phyloP scores from a whole-genome alignment of 495 filamentous ascomycete genomes.

The Platismatia glauca region DNA sequence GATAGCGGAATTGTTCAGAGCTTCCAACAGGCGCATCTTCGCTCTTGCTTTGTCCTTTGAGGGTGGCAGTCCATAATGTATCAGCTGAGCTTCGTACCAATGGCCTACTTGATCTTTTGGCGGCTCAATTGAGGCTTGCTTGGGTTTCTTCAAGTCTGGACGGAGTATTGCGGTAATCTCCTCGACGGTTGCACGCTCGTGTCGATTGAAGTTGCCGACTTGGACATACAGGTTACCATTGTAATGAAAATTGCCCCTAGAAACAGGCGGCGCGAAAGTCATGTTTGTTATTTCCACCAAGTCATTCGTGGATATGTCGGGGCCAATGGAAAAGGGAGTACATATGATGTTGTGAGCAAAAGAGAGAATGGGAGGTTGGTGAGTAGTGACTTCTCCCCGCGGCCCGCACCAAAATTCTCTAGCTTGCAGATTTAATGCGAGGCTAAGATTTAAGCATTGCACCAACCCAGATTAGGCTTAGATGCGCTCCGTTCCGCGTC shows the following conservation, averaged over 20 bases:
- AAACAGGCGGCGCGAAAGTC: constrained; percentile 26
- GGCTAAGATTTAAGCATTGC: no score
- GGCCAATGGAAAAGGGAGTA: no score
- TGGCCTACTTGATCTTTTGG: constrained; percentile 42
- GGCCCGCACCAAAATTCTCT: no score
- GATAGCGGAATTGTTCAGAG: constrained; percentile 37
- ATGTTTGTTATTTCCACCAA: constrained; percentile 9
- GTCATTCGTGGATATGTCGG: background rate
- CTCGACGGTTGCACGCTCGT: constrained; percentile 39
- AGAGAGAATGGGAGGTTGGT: no score
- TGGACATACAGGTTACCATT: constrained; percentile 41
- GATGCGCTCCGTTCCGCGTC: no score
- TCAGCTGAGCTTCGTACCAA: constrained; percentile 50
- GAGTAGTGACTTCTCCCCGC: no score
- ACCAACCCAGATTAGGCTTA: no score
- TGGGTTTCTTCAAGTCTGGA: constrained; percentile 22
- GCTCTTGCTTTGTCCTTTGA: constrained; percentile 48
- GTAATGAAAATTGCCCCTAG: constrained; percentile 27
- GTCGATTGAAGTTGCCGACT: constrained; percentile 38
- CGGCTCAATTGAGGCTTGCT: constrained; percentile 17
- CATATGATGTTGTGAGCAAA: no score
- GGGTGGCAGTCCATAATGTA: constrained; percentile 47
- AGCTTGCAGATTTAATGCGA: no score
- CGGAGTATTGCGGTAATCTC: constrained; percentile 42
- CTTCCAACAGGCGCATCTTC: constrained; percentile 47